A percentile compares a stretch with the other conserved stretches of the same genome.
phyloP scores from a whole-genome alignment of 306 rosid species.

The Cucurbita argyrosperma region DNA sequence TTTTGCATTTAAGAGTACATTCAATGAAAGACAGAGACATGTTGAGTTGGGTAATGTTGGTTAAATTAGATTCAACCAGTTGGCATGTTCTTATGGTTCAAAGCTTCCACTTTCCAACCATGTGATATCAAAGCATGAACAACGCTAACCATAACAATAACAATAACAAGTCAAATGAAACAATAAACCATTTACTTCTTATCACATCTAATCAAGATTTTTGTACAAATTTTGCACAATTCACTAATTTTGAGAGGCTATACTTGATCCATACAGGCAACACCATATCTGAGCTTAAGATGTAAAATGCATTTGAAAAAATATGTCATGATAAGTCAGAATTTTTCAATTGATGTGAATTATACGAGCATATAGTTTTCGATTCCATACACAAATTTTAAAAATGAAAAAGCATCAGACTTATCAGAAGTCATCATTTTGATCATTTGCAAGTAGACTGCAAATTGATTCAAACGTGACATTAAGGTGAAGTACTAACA shows the following conservation, averaged over 20 bases:
- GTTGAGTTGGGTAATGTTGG: not conserved
- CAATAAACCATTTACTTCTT: not conserved
- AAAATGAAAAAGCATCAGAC: not conserved
- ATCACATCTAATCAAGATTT: not conserved
- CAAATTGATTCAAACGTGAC: not conserved
- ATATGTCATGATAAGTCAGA: not conserved
- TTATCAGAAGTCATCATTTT: not conserved
- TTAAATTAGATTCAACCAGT: not conserved
- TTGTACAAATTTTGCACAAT: not conserved
- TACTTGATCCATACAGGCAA: not conserved
- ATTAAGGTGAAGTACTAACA: not conserved
- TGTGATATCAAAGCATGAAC: not conserved
- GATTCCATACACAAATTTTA: not conserved
- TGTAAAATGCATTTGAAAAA: too few species aligned
- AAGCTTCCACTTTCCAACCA: not conserved
- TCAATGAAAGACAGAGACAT: not conserved
- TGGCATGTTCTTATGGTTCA: not conserved
- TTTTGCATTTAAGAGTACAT: not conserved
- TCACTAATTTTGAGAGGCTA: not conserved
- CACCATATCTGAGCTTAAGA: not conserved
- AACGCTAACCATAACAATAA: not conserved
- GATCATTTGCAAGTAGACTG: not conserved
- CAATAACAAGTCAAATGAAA: not conserved
- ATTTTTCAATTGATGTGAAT: not conserved
- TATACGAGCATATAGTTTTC: not conserved